Percentiles rank a stretch among this genome's conserved stretches.
Evolutionary conservation across 306 rosid species (phyloP).

Genomic region (Fragaria iinumae): DNA sequence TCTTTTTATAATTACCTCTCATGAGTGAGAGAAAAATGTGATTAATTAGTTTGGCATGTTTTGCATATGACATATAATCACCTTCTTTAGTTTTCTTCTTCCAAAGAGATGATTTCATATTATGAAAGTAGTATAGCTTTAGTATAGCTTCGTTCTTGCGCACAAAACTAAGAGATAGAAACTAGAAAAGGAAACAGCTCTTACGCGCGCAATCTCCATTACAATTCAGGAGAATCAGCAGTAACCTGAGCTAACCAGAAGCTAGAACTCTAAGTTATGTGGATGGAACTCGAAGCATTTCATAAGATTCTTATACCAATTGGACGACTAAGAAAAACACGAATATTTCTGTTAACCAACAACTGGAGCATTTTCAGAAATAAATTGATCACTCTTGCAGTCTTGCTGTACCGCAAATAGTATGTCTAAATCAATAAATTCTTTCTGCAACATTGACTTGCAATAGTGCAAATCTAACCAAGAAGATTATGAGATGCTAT

Average conservation of each 20-base stretch:
- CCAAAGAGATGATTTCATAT: not conserved
- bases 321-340: not conserved
- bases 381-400: not conserved
- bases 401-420: not conserved
- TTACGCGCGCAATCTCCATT: not conserved
- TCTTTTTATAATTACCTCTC: not conserved
- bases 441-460: not conserved
- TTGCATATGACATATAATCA: not conserved
- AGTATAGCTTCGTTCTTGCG: not conserved
- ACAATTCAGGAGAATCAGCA: not conserved
- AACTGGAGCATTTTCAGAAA: not conserved
- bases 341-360: not conserved
- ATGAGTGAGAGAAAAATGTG: not conserved
- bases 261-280: not conserved
- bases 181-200: not conserved
- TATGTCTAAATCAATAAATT: not conserved
- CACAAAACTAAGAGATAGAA: not conserved
- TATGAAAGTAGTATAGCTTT: too few relatives aligned
- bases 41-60: not conserved
- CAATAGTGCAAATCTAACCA: not conserved
- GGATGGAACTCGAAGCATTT: not conserved
- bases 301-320: slow-evolving; percentile 11
- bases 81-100: not conserved
- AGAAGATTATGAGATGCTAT: not conserved
- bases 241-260: not conserved